Evolutionary conservation across 495 filamentous ascomycete species (phyloP).

Genomic region (Xylaria longipes): DNA sequence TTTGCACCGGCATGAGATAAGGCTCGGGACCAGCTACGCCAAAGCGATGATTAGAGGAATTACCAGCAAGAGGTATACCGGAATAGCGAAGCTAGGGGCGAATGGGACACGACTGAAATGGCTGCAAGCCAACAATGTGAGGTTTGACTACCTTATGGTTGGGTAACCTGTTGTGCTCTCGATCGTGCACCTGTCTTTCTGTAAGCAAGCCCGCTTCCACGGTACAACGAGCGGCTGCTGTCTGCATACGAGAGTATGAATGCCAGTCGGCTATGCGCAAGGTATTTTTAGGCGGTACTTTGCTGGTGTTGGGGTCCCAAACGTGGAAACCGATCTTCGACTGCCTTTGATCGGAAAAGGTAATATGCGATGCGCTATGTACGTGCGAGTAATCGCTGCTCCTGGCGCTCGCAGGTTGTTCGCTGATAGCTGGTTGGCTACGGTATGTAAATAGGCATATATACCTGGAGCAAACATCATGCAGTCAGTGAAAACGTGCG

Average conservation of each 20-base stretch:
- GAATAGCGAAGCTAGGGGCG: conserved; percentile 1
- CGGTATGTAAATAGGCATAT: conserved; percentile 11
- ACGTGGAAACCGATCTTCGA: conserved; percentile 15
- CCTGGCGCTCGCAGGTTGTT: conserved; percentile 25
- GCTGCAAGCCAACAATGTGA: conserved; percentile 1
- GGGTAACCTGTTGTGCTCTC: conserved; percentile 3
- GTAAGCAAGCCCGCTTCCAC: conserved; percentile 8
- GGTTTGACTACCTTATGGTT: background rate
- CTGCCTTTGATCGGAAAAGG: conserved; percentile 16
- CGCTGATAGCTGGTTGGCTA: conserved; percentile 18
- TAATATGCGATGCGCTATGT: conserved; percentile 23
- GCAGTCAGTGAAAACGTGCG: conserved; percentile 15
- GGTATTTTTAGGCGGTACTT: conserved; percentile 12
- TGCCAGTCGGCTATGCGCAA: background rate
- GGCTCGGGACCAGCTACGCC: background rate
- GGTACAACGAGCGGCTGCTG: background rate
- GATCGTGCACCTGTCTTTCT: conserved; percentile 17
- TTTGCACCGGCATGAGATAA: background rate
- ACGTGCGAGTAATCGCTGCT: conserved; percentile 21
- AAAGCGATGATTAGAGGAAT: background rate
- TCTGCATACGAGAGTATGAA: conserved; percentile 17
- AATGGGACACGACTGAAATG: background rate
- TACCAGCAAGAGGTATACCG: background rate
- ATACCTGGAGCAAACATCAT: conserved; percentile 19
- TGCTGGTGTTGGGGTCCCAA: conserved; percentile 11